Evolutionary conservation across 169 alveolate genomes (phyloP).

Genomic region (Cryptosporidium xiaoi): DNA sequence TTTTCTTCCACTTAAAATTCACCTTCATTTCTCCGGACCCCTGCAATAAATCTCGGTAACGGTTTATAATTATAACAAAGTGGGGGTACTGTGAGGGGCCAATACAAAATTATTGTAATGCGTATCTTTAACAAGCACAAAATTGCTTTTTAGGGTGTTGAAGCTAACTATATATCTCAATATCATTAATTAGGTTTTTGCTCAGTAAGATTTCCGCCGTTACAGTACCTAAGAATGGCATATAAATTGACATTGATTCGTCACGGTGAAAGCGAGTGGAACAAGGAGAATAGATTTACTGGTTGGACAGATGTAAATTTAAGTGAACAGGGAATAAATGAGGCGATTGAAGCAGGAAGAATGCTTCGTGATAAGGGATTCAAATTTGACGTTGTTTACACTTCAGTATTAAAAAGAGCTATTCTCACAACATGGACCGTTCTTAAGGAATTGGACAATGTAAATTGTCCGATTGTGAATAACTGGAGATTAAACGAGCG

Average conservation of each 20-base stretch:
- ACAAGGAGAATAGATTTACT: slow-evolving; percentile 95
- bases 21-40: too few species aligned
- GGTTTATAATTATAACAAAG: too few species aligned
- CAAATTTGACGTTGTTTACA: slow-evolving; percentile 92
- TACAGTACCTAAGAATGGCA: not conserved
- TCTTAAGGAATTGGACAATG: slow-evolving; percentile 88
- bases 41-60: too few species aligned
- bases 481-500: slow-evolving; percentile 96
- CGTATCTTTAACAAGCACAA: too few species aligned
- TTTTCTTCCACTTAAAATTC: too few species aligned
- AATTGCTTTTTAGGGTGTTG: not conserved
- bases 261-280: slow-evolving; percentile 96
- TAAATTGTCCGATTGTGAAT: slow-evolving; percentile 90
- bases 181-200: not conserved
- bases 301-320: slow-evolving; percentile 98
- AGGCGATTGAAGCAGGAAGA: slow-evolving; percentile 92
- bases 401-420: slow-evolving; percentile 97
- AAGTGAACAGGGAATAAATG: slow-evolving; percentile 92
- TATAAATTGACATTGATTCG: slow-evolving; percentile 79
- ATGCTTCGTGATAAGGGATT: slow-evolving; percentile 87
- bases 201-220: too few species aligned
- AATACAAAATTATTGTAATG: not conserved
- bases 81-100: too few species aligned
- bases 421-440: slow-evolving; percentile 91
- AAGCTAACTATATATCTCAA: too few species aligned